These are phyloP conservation scores for Cladophialophora immunda DNA, from an alignment of 2,329 filamentous ascomycete genomes.

Conservation along the genomic window DNA sequence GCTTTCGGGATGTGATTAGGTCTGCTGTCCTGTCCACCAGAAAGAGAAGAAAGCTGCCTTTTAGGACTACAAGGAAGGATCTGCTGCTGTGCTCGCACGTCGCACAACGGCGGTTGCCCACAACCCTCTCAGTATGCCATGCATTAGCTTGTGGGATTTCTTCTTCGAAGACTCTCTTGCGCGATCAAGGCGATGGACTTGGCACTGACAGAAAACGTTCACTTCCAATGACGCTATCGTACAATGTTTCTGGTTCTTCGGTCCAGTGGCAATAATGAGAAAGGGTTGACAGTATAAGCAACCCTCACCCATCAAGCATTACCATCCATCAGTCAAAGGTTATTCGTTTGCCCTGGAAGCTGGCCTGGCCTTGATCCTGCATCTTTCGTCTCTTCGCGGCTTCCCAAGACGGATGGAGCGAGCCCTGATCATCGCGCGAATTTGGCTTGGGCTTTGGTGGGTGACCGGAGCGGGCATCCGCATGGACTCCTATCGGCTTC, in stretches of 20 bases:
- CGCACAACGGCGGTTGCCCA: no score
- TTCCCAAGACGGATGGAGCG: constrained; percentile 72
- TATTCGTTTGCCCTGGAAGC: constrained; percentile 68
- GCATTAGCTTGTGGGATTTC: no score
- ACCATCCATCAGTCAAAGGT: constrained; percentile 55
- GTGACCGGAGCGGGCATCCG: constrained; percentile 4
- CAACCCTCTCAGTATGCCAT: no score
- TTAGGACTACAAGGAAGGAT: no score
- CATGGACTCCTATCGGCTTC: constrained; percentile 39
- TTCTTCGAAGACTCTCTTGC: no score
- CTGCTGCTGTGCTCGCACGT: no score
- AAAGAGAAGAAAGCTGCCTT: no score
- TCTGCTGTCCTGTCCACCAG: no score
- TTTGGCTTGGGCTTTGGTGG: constrained; percentile 22
- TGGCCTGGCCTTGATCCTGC: constrained; percentile 54
- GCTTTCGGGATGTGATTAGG: no score
- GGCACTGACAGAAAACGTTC: no score
- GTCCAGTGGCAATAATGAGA: not conserved
- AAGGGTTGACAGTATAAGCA: not conserved
- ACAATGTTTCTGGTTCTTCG: not conserved
- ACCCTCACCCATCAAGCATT: not conserved
- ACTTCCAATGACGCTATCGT: no score
- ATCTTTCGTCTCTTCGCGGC: constrained; percentile 69
- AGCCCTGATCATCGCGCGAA: constrained; percentile 54
- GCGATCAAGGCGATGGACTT: no score